These are phyloP conservation scores for Candida khao-thaluensis DNA, from an alignment of 805 yeast genomes.

Conservation along the genomic window DNA sequence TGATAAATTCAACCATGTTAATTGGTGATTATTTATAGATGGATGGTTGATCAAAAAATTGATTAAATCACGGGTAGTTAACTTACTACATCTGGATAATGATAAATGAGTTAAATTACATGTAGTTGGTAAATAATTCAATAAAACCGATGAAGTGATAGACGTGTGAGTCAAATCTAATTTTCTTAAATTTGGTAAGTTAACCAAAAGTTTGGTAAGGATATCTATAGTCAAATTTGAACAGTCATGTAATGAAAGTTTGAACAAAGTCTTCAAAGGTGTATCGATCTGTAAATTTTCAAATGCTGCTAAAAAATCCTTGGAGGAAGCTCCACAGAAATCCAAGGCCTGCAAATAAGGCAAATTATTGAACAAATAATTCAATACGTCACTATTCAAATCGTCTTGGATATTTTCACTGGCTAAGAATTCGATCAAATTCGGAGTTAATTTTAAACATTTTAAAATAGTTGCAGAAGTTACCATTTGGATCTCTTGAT, in stretches of 20 bases:
- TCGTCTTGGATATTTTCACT: conserved; percentile 86
- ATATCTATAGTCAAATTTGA: conserved; percentile 65
- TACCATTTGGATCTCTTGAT: conserved; percentile 86
- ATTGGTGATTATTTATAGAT: conserved; percentile 45
- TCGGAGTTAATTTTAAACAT: conserved; percentile 62
- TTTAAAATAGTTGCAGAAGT: conserved; percentile 68
- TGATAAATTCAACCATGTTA: conserved; percentile 67
- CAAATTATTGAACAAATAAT: conserved; percentile 52
- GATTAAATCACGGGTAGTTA: conserved; percentile 70
- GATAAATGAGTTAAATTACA: conserved; percentile 74
- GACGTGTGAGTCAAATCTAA: conserved; percentile 82
- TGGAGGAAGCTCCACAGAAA: conserved; percentile 84
- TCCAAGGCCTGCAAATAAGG: conserved; percentile 67
- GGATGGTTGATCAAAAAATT: conserved; percentile 73
- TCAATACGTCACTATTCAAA: conserved; percentile 58
- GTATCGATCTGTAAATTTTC: conserved; percentile 36
- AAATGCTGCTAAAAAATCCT: conserved; percentile 59
- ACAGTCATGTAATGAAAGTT: conserved; percentile 84
- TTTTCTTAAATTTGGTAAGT: conserved; percentile 54
- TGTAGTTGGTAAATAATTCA: conserved; percentile 49
- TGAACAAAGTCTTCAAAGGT: conserved; percentile 26
- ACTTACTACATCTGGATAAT: conserved; percentile 51
- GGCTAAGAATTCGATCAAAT: conserved; percentile 74
- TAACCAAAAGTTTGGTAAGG: conserved; percentile 57
- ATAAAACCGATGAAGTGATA: conserved; percentile 61